phyloP scores from a whole-genome alignment of 2,329 filamentous ascomycete species.

The Colletotrichum lupini region DNA sequence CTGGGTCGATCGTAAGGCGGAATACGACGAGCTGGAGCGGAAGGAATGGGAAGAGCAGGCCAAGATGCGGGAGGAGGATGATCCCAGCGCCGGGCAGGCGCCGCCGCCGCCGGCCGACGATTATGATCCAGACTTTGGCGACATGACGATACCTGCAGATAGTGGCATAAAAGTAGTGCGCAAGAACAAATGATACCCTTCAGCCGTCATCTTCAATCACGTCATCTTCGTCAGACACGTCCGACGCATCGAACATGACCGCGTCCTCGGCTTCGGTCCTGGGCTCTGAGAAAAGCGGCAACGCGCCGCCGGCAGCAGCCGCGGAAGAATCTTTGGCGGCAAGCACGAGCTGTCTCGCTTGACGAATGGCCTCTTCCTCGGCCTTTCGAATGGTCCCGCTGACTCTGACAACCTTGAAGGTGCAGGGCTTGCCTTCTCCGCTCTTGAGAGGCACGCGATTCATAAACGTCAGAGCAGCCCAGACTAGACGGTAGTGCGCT shows the following conservation, averaged over 20 bases:
- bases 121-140: conserved; percentile 61
- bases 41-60: conserved; percentile 81
- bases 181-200: conserved; percentile 66
- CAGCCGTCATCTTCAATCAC: conserved; percentile 57
- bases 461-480: conserved; percentile 89
- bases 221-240: conserved; percentile 58
- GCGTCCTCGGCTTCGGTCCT: conserved; percentile 77
- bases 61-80: conserved; percentile 53
- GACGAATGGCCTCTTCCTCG: conserved; percentile 87
- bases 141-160: conserved; percentile 63
- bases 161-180: conserved; percentile 79
- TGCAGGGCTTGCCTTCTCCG: conserved; percentile 70
- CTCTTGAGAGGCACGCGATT: conserved; percentile 69
- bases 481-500: conserved; percentile 86
- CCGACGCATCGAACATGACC: conserved; percentile 51
- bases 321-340: conserved; percentile 61
- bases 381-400: conserved; percentile 94
- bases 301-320: conserved; percentile 1
- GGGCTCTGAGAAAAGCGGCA: conserved; percentile 16
- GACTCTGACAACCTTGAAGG: conserved; percentile 86
- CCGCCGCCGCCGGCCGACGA: conserved; percentile 49
- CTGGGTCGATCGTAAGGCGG: conserved; percentile 92
- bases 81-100: conserved; percentile 5
- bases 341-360: conserved; percentile 78
- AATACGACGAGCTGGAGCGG: conserved; percentile 83